A percentile compares a stretch with the other conserved stretches of the same genome.
phyloP scores from a whole-genome alignment of 2,329 filamentous ascomycete species.

The Elsinoe batatas region DNA sequence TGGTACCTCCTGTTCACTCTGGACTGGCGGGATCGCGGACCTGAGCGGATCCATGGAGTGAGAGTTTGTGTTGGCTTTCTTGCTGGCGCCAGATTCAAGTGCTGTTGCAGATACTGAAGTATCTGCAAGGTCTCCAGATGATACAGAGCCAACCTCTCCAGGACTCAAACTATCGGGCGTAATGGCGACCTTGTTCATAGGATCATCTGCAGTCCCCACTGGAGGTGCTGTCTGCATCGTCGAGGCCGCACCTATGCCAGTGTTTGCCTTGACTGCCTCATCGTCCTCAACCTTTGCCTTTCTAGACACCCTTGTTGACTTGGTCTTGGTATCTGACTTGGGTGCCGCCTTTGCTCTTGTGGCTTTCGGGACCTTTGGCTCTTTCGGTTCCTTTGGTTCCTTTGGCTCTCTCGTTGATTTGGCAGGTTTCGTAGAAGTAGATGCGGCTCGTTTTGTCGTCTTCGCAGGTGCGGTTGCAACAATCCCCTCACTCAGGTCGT shows the following conservation, averaged over 20 bases:
- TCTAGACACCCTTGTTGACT: not conserved
- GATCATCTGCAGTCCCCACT: too few relatives aligned
- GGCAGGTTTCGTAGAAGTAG: constrained; percentile 6
- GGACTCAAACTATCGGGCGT: too few relatives aligned
- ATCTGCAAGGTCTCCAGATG: too few relatives aligned
- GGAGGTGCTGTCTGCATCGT: not conserved
- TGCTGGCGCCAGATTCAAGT: too few relatives aligned
- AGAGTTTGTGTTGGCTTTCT: too few relatives aligned
- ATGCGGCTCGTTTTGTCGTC: not conserved
- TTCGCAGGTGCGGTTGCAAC: not conserved
- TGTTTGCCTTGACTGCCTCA: not conserved
- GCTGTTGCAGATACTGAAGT: too few relatives aligned
- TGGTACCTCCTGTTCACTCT: too few relatives aligned
- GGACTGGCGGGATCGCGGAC: too few relatives aligned
- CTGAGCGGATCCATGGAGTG: too few relatives aligned
- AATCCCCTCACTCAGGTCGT: not conserved
- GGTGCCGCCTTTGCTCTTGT: constrained; percentile 2
- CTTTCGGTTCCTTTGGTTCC: not conserved
- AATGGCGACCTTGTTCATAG: too few relatives aligned
- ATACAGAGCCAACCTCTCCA: too few relatives aligned
- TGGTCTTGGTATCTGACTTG: not conserved
- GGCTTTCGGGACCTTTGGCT: not conserved
- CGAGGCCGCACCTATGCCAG: not conserved
- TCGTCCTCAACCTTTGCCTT: not conserved
- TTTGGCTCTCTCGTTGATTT: not conserved